Base-by-base conservation (phyloP, 176 grass and related monocot species). In the Guadua angustifolia region DNA sequence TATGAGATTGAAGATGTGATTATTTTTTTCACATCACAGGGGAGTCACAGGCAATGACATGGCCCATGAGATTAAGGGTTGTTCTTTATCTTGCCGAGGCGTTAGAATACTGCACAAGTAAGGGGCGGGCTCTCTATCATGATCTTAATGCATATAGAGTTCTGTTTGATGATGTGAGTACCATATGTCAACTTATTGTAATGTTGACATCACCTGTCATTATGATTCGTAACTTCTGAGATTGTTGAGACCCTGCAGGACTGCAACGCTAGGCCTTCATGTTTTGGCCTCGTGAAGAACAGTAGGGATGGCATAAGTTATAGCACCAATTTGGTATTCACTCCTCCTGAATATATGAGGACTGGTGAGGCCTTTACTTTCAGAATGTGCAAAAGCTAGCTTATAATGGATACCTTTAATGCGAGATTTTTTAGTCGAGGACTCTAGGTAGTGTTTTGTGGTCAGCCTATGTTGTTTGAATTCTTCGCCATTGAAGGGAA, bases 121-220 rank as follows among this genome's bases (percentile, higher is more conserved):
- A n/a, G n/a, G n/a, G n/a, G n/a, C n/a, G n/a, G n/a, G n/a, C n/a
- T n/a, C n/a, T n/a, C n/a, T n/a, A n/a, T n/a, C n/a, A n/a, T n/a
- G n/a, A n/a, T n/a, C n/a, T n/a, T n/a, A n/a, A n/a, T n/a, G n/a
- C n/a, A n/a, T n/a, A n/a, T n/a, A n/a, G n/a, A n/a, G n/a, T n/a
- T n/a, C n/a, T n/a, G n/a, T 92, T 92, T 46, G 90, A 86, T 92
- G 78, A 84, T 90, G 78, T 81, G 64, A 81, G 78, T 77, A 77
- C 51, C 22, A 63, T 44, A 44, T 44, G 42, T 6, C 42, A 44
- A 9, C 42, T 44, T 44, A 44, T 44, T 44, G 42, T 8, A 44
- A 44, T 44, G 42, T 44, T 8, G 42, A 44, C 42, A 44, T 6
- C 42, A 44, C 42, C 42, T 44, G 42, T 44, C 42, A 44, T 7